A percentile compares a stretch with the other conserved stretches of the same genome.
Evolutionary conservation across 805 yeast genomes (phyloP).

Genomic region (Starmerella apis): DNA sequence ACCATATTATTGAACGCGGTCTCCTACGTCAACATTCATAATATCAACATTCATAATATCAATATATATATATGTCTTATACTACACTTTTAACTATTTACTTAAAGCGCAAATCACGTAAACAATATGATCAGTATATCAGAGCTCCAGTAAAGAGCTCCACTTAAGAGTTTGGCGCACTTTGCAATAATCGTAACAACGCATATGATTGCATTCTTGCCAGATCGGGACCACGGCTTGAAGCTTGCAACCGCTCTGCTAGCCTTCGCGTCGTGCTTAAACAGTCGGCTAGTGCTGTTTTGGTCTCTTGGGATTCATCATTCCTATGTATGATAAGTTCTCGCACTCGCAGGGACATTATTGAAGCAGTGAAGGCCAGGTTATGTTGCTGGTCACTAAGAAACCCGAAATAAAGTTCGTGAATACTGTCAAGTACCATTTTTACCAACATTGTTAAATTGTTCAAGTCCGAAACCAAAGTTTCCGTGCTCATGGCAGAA

Average conservation of each 20-base stretch:
- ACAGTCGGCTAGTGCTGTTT: not conserved
- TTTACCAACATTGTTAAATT: slow-evolving; percentile 39
- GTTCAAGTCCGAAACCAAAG: slow-evolving; percentile 34
- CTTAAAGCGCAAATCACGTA: too few relatives aligned
- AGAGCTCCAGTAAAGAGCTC: too few relatives aligned
- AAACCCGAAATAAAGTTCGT: slow-evolving; percentile 53
- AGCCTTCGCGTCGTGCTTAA: not conserved
- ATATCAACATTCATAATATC: too few relatives aligned
- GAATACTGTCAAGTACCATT: slow-evolving; percentile 35
- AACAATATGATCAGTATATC: too few relatives aligned
- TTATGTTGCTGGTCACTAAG: slow-evolving; percentile 63
- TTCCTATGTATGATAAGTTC: not conserved
- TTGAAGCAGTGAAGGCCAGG: slow-evolving; percentile 24
- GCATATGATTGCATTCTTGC: not conserved
- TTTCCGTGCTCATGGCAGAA: slow-evolving; percentile 10
- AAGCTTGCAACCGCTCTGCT: not conserved
- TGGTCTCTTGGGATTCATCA: not conserved
- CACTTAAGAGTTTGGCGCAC: too few relatives aligned
- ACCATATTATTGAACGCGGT: too few relatives aligned
- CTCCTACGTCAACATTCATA: too few relatives aligned
- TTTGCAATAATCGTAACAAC: not conserved
- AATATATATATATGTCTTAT: too few relatives aligned
- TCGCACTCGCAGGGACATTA: slow-evolving; percentile 12
- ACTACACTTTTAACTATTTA: too few relatives aligned
- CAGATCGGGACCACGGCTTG: not conserved